Conservation (phyloP, 345 rosid genomes). For the Eucalyptus sp. region DNA sequence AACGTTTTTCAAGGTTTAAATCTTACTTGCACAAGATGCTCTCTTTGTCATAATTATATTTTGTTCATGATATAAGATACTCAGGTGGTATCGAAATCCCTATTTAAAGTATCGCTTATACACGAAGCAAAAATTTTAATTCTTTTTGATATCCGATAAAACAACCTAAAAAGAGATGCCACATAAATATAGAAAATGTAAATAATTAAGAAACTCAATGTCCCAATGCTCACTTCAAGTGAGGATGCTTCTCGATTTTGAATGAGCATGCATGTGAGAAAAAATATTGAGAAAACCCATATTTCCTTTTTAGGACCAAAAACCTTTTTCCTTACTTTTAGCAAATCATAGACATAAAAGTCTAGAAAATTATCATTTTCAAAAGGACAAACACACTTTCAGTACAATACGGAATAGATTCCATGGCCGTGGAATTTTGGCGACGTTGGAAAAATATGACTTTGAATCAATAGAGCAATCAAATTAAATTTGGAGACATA, state of each 20-base stretch:
- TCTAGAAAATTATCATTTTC: too few relatives aligned
- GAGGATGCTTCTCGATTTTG: accelerated
- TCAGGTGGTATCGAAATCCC: not conserved
- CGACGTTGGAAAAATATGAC: accelerated
- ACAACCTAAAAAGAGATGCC: not conserved
- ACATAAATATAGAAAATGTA: not conserved
- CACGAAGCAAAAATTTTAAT: not conserved
- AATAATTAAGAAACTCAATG: not conserved
- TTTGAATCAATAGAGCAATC: too few relatives aligned
- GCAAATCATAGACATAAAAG: too few relatives aligned
- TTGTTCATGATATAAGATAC: not conserved
- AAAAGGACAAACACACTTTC: too few relatives aligned
- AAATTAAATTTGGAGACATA: accelerated
- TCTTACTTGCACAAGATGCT: not conserved
- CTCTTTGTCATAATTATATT: not conserved
- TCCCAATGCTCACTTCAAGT: not conserved
- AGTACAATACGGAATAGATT: not conserved
- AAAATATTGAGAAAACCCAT: not conserved
- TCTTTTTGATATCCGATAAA: accelerated
- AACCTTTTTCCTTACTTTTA: not conserved
- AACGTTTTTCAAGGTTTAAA: not conserved
- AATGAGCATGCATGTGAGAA: not conserved
- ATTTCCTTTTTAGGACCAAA: not conserved
- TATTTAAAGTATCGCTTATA: not conserved
- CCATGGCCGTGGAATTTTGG: accelerated